Evolutionary conservation across 2,329 filamentous ascomycete genomes (phyloP).

Genomic region (Beauveria bassiana): DNA sequence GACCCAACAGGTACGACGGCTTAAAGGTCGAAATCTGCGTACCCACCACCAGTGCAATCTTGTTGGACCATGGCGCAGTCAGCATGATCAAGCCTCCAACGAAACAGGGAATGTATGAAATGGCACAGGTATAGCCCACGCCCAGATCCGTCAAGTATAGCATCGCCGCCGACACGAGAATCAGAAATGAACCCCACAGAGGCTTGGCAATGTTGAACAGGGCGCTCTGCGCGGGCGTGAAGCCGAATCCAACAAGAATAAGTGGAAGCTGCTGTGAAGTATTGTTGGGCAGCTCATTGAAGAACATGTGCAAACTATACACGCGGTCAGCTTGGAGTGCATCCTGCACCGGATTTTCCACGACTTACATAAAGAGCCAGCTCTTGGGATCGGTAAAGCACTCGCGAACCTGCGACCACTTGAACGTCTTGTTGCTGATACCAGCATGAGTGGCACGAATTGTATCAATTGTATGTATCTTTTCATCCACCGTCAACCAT

Average conservation of each 20-base stretch:
- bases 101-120: constrained; percentile 20
- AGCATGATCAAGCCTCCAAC: constrained; percentile 19
- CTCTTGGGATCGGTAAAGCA: constrained; percentile 17
- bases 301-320: constrained; percentile 19
- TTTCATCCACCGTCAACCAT: constrained; percentile 16
- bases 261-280: constrained; percentile 20
- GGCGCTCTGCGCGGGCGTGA: constrained; percentile 19
- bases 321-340: neutral
- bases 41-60: constrained; percentile 21
- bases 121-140: constrained; percentile 19
- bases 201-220: constrained; percentile 20
- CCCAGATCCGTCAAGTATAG: constrained; percentile 16
- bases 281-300: constrained; percentile 21
- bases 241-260: constrained; percentile 19
- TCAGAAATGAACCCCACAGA: constrained; percentile 16
- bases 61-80: constrained; percentile 20
- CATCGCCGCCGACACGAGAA: constrained; percentile 17
- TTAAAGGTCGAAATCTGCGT: constrained; percentile 24
- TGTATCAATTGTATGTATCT: constrained; percentile 16
- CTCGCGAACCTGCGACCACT: constrained; percentile 18
- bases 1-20: constrained; percentile 21
- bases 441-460: constrained; percentile 18
- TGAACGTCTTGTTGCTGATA: constrained; percentile 18
- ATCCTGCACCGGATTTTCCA: neutral
- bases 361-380: constrained; percentile 16